Percentiles rank a stretch among this genome's conserved stretches.
phyloP scores from a whole-genome alignment of 495 filamentous ascomycete species.

The Talaromyces stipitatus region DNA sequence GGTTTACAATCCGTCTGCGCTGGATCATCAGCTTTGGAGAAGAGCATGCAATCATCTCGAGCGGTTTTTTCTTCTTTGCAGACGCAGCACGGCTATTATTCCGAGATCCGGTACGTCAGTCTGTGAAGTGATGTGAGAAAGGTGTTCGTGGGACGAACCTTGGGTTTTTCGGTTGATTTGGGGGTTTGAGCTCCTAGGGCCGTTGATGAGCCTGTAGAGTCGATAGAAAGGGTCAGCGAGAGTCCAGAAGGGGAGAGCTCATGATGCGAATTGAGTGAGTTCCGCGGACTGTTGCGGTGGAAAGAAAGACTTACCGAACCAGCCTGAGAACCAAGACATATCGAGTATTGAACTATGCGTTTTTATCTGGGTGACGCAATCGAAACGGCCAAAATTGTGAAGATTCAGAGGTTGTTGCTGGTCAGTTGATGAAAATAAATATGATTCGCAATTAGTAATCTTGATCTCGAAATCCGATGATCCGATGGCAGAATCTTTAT shows the following conservation, averaged over 20 bases:
- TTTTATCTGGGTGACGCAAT: background rate
- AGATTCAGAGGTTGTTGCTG: background rate
- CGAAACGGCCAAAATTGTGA: background rate
- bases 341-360: background rate
- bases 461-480: background rate
- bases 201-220: background rate
- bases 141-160: slow-evolving; percentile 42
- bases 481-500: background rate
- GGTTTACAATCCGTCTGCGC: slow-evolving; percentile 65
- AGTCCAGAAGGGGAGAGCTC: background rate
- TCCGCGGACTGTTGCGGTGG: background rate
- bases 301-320: slow-evolving; percentile 26
- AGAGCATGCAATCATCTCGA: slow-evolving; percentile 98
- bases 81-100: slow-evolving; percentile 80
- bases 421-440: background rate
- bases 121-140: too few species aligned
- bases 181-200: slow-evolving; percentile 7
- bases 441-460: slow-evolving; percentile 2
- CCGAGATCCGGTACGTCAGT: too few species aligned
- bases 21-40: slow-evolving; percentile 71
- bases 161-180: slow-evolving; percentile 36
- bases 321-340: slow-evolving; percentile 39
- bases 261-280: background rate
- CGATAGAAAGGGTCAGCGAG: background rate
- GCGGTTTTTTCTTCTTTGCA: slow-evolving; percentile 90